Conservation (phyloP, 371 early-diverging fungal genomes). For the Mortierella sp. region DNA sequence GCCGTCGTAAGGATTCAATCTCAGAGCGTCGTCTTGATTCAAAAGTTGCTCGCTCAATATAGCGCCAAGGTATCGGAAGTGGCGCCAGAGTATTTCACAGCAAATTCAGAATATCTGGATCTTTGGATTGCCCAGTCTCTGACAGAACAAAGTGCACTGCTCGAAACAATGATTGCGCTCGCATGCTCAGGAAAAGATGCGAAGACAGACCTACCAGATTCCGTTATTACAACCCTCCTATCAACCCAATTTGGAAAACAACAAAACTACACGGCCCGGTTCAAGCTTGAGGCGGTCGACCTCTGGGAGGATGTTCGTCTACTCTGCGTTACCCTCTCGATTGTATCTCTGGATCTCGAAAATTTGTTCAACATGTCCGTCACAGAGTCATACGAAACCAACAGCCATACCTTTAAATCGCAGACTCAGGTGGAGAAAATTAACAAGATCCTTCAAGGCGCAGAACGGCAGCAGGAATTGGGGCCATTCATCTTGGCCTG, state of each 20-base stretch:
- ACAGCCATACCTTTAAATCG: conserved; percentile 32
- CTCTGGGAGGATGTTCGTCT: conserved; percentile 35
- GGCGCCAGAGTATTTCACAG: conserved; percentile 42
- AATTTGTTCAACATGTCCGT: conserved; percentile 23
- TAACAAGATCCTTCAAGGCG: conserved; percentile 33
- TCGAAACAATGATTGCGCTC: conserved; percentile 40
- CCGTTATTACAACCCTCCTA: conserved; percentile 24
- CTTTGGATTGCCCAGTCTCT: conserved; percentile 53
- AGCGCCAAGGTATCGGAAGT: conserved; percentile 21
- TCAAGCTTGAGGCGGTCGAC: conserved; percentile 36
- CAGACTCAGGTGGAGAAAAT: conserved; percentile 22
- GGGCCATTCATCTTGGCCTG: conserved; percentile 52
- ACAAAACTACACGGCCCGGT: conserved; percentile 28
- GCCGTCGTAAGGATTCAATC: conserved; percentile 24
- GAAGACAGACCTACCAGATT: conserved; percentile 22
- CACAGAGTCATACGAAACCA: conserved; percentile 11
- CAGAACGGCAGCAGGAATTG: conserved; percentile 45
- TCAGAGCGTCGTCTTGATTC: conserved; percentile 28
- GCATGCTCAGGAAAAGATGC: conserved; percentile 31
- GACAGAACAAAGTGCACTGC: conserved; percentile 41
- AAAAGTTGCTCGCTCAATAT: conserved; percentile 33
- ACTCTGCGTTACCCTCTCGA: conserved; percentile 35
- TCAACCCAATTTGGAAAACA: conserved; percentile 43
- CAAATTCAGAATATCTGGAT: conserved; percentile 30
- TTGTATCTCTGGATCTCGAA: conserved; percentile 44